phyloP scores from a whole-genome alignment of 768 basidiomycete genomes.

The Leccinum obscurum region DNA sequence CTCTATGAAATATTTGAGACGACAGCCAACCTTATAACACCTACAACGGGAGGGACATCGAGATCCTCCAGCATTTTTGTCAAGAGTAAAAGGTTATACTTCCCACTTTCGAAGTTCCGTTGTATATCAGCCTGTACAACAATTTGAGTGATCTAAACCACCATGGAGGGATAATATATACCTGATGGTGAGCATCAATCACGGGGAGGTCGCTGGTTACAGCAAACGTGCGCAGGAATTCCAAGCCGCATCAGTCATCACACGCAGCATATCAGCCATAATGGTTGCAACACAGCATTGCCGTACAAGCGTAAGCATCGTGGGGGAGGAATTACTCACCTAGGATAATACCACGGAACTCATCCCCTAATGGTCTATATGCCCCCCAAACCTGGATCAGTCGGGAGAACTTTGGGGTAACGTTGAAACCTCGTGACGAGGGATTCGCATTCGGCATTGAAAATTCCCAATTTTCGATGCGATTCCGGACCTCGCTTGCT shows the following conservation, averaged over 20 bases:
- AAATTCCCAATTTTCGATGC: conserved; percentile 62
- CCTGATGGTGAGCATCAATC: conserved; percentile 35
- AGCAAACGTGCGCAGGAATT: conserved; percentile 56
- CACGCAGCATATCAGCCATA: conserved; percentile 58
- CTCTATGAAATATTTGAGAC: neutral
- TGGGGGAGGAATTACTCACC: conserved; percentile 42
- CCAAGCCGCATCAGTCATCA: conserved; percentile 46
- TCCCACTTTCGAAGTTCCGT: conserved; percentile 51
- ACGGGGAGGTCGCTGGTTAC: conserved; percentile 41
- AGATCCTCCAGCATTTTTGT: conserved; percentile 61
- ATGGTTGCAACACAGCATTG: conserved; percentile 52
- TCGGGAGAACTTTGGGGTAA: conserved; percentile 64
- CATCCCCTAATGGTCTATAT: conserved; percentile 51
- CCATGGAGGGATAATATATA: conserved; percentile 15
- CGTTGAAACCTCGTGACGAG: conserved; percentile 60
- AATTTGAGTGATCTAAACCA: conserved; percentile 9
- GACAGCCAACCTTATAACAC: conserved; percentile 59
- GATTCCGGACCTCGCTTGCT: conserved; percentile 31
- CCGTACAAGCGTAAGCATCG: conserved; percentile 50
- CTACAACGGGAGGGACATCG: conserved; percentile 53
- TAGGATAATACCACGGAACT: conserved; percentile 68
- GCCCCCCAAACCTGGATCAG: conserved; percentile 60
- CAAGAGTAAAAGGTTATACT: conserved; percentile 62
- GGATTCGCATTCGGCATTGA: conserved; percentile 61
- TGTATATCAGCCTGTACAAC: conserved; percentile 46